Evolutionary conservation across 371 early-diverging fungal species (phyloP).

Genomic region (Batkoa obscura): DNA sequence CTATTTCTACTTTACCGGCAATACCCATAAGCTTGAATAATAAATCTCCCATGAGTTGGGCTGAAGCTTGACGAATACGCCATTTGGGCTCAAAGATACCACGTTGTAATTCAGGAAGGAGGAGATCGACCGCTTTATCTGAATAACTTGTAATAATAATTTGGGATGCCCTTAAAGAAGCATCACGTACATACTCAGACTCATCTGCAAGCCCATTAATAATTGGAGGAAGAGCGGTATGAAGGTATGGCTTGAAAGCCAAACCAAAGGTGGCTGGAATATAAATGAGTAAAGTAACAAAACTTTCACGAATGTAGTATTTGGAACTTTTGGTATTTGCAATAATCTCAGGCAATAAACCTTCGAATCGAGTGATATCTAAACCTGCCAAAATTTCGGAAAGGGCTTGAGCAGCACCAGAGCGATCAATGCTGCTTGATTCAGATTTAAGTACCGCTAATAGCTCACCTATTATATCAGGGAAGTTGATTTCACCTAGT

Average conservation of each 20-base stretch:
- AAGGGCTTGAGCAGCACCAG: conserved; percentile 94
- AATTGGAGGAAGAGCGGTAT: conserved; percentile 67
- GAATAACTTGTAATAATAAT: conserved; percentile 84
- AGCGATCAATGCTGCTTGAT: conserved; percentile 79
- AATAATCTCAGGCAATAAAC: conserved; percentile 75
- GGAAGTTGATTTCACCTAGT: conserved; percentile 86
- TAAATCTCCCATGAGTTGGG: conserved; percentile 88
- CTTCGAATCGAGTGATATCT: conserved; percentile 72
- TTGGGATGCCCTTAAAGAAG: conserved; percentile 76
- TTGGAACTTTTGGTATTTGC: conserved; percentile 53
- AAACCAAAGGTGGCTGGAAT: conserved; percentile 87
- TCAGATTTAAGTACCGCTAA: conserved; percentile 65
- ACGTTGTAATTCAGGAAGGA: conserved; percentile 78
- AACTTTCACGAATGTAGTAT: conserved; percentile 84
- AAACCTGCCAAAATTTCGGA: conserved; percentile 83
- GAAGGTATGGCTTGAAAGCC: conserved; percentile 76
- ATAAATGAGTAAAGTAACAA: conserved; percentile 81
- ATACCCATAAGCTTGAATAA: conserved; percentile 80
- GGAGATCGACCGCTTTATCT: conserved; percentile 62
- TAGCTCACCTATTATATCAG: conserved; percentile 69
- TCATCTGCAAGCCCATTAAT: conserved; percentile 89
- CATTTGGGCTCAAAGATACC: conserved; percentile 82
- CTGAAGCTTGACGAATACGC: conserved; percentile 88
- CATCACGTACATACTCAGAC: conserved; percentile 81
- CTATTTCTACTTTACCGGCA: conserved; percentile 31